Evolutionary conservation across 148 eudicot genomes (phyloP).

Genomic region (Heliamphora exappendiculata): DNA sequence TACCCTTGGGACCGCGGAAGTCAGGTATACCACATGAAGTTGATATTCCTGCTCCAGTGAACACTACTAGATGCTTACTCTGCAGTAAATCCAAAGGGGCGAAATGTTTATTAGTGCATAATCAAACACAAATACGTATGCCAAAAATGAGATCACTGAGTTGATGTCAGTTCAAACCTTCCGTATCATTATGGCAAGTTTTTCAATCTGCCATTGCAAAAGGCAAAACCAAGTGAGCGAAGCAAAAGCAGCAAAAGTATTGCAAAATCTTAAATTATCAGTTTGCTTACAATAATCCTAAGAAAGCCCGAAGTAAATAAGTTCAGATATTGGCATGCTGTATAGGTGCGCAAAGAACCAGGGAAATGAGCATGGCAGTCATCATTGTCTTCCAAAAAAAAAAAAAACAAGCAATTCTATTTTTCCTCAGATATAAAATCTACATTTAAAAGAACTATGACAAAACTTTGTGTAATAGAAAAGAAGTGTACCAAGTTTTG

Average conservation of each 20-base stretch:
- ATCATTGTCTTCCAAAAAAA: not conserved
- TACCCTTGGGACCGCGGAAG: constrained; percentile 95
- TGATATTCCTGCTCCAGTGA: constrained; percentile 98
- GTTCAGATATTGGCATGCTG: not conserved
- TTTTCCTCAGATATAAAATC: not conserved
- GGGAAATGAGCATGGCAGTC: not conserved
- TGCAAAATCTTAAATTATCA: not conserved
- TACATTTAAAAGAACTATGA: not conserved
- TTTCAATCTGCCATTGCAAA: constrained; percentile 52
- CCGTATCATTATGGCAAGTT: constrained; percentile 63
- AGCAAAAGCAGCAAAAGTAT: constrained; percentile 1
- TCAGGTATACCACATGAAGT: constrained; percentile 98
- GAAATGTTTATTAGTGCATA: not conserved
- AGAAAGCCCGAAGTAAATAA: not conserved
- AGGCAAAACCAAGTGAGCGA: constrained; percentile 8
- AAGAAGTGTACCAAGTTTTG: not conserved
- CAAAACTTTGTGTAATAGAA: not conserved
- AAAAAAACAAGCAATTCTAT: not conserved
- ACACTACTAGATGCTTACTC: constrained; percentile 95
- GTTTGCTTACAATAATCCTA: not conserved
- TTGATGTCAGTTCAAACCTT: constrained; percentile 38
- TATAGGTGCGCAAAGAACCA: not conserved
- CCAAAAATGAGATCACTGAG: not conserved
- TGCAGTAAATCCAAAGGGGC: constrained; percentile 25
- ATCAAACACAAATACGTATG: not conserved